Evolutionary conservation across 2,329 filamentous ascomycete species (phyloP), one percentile per base, ranked within the genome.

Genomic region (Aspergillus sp.): DNA sequence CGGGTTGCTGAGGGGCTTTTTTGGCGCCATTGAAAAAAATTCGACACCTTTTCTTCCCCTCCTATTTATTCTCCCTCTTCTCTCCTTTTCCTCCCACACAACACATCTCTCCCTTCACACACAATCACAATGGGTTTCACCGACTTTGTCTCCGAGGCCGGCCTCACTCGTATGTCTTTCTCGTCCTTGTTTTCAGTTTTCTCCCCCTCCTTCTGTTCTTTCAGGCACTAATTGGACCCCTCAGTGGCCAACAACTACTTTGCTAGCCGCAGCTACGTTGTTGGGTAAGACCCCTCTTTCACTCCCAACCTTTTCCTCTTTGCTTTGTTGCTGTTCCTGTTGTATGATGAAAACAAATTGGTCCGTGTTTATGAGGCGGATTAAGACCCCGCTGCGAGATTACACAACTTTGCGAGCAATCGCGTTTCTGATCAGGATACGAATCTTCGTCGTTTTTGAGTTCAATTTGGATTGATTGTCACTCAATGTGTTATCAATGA

Each of bases 321-420:
- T 34, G 23, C 48, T 36, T n/a, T n/a, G n/a, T n/a, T 45, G 25
- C 40, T 52, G 23, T 56, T 57, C 50, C 57, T 58, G 59, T 60
- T 71, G 65, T 65, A 82, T 88, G 88, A 92, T 91, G 89, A 92
- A 81, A 88, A 82, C 55, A 81, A 81, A 86, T 92, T 92, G 88
- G 89, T 93, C 89, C 89, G 88, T 93, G 89, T 94, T 93, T 86
- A 89, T 84, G 88, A 93, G 87, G 86, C 86, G 88, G 84, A 83
- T 91, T 89, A 93, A 93, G 88, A 92, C 88, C 80, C 89, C 88
- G 86, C 85, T 77, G 79, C 72, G 83, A 88, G 89, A 90, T 82
- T 89, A 89, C 80, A 77, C 75, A 56, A 80, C 82, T 87, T 85
- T 80, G 86, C 83, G 82, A 80, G 81, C 68, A 79, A 80, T 83